phyloP scores from a whole-genome alignment of 306 rosid species.

The Oxytropis ochrocephala region DNA sequence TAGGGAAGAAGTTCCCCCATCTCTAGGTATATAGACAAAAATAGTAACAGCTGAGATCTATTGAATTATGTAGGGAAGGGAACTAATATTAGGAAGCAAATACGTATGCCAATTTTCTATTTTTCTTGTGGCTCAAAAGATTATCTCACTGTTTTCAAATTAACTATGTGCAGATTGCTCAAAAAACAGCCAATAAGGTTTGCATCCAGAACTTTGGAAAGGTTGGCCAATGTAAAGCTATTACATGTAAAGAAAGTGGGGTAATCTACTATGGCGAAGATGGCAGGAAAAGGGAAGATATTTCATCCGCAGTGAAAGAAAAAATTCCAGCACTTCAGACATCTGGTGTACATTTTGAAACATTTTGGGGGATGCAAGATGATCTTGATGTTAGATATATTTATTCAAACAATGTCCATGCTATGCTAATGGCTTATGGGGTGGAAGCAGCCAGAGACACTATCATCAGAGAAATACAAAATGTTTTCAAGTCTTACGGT shows the following conservation, averaged over 20 bases:
- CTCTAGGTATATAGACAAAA: too few relatives aligned
- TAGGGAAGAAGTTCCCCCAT: too few relatives aligned
- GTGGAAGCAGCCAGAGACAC: constrained; percentile 91
- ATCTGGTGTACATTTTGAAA: constrained; percentile 64
- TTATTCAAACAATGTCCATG: constrained; percentile 67
- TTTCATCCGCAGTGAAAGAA: constrained; percentile 47
- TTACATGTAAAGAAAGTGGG: constrained; percentile 68
- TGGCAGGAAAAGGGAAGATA: constrained; percentile 33
- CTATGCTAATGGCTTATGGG: constrained; percentile 63
- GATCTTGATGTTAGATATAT: constrained; percentile 60
- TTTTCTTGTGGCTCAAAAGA: background rate
- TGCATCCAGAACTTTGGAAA: constrained; percentile 66
- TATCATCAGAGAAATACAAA: constrained; percentile 68
- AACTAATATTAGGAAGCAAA: background rate
- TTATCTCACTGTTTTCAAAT: constrained; percentile 9
- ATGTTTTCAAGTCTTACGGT: constrained; percentile 78
- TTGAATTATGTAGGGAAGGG: too few relatives aligned
- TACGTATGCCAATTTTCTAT: background rate
- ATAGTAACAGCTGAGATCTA: too few relatives aligned
- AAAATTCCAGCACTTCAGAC: constrained; percentile 70
- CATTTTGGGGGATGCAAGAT: constrained; percentile 66
- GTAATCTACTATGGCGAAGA: constrained; percentile 65
- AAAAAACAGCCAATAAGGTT: constrained; percentile 62
- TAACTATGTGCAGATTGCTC: constrained; percentile 53
- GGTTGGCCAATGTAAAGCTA: constrained; percentile 51